Conservation (phyloP, 371 early-diverging fungal genomes). For the Fennellomyces sp. region DNA sequence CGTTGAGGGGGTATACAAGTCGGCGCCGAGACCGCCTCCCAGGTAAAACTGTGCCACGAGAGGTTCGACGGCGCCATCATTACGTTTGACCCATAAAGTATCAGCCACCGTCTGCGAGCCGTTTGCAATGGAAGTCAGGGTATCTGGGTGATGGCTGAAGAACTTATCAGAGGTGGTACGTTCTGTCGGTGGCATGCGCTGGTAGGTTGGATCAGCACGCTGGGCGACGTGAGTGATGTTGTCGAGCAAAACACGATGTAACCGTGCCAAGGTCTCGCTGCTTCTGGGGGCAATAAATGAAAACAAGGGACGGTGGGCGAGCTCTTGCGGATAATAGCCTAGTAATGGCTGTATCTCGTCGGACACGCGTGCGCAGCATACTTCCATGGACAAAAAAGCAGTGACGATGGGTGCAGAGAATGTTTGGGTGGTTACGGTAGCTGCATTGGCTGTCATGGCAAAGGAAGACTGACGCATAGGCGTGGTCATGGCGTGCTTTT, state of each 20-base stretch:
- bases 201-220: conserved; percentile 12
- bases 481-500: conserved; percentile 3
- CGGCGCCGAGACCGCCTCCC: conserved; percentile 64
- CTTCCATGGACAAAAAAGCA: conserved; percentile 54
- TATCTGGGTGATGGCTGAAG: conserved; percentile 33
- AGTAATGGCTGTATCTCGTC: conserved; percentile 54
- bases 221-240: conserved; percentile 42
- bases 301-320: conserved; percentile 60
- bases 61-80: conserved; percentile 42
- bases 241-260: conserved; percentile 50
- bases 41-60: conserved; percentile 55
- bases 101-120: conserved; percentile 53
- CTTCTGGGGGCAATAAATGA: conserved; percentile 54
- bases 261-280: conserved; percentile 40
- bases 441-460: conserved; percentile 8
- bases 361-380: conserved; percentile 59
- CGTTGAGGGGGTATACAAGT: conserved; percentile 34
- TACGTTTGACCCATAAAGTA: conserved; percentile 51
- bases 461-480: conserved; percentile 12
- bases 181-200: conserved; percentile 40
- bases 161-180: conserved; percentile 49
- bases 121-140: conserved; percentile 27
- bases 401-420: conserved; percentile 3
- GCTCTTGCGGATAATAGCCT: conserved; percentile 65
- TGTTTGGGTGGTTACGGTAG: neutral